A percentile compares a stretch with the other conserved stretches of the same genome.
Conservation (phyloP, 129 eudicot genomes). For the Centaurea solstitialis region DNA sequence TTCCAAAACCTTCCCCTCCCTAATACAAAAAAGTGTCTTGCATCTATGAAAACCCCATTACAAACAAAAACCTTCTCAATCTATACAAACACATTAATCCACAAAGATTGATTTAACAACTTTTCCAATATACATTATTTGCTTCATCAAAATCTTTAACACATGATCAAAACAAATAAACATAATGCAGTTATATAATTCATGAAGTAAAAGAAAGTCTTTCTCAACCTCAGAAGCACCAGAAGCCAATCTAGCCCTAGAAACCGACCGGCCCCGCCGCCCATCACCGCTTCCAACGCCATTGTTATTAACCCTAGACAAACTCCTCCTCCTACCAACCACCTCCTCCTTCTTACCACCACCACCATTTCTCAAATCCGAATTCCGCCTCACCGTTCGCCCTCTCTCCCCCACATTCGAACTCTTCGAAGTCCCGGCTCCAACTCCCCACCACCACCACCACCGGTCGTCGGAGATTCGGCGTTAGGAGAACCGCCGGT, state of each 20-base stretch:
- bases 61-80: no score
- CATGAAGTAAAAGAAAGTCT: background rate
- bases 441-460: background rate
- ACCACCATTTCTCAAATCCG: conserved; percentile 27
- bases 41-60: no score
- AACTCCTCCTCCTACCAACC: conserved; percentile 48
- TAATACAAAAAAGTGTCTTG: no score
- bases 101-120: no score
- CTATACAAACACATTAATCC: no score
- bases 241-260: conserved; percentile 37
- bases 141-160: no score
- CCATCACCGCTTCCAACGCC: background rate
- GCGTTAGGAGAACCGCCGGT: conserved; percentile 28
- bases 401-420: conserved; percentile 49
- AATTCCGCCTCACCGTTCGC: conserved; percentile 51
- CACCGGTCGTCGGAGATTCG: conserved; percentile 4
- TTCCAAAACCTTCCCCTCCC: no score
- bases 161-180: background rate
- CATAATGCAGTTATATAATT: conserved; percentile 1
- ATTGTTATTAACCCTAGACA: conserved; percentile 42
- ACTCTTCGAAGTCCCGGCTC: background rate
- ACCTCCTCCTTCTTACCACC: conserved; percentile 33
- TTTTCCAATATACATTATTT: no score
- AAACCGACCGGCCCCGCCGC: conserved; percentile 59
- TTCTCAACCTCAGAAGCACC: conserved; percentile 52